A percentile compares a stretch with the other conserved stretches of the same genome.
Conservation (phyloP, 768 basidiomycete genomes). For the Panus rudis region DNA sequence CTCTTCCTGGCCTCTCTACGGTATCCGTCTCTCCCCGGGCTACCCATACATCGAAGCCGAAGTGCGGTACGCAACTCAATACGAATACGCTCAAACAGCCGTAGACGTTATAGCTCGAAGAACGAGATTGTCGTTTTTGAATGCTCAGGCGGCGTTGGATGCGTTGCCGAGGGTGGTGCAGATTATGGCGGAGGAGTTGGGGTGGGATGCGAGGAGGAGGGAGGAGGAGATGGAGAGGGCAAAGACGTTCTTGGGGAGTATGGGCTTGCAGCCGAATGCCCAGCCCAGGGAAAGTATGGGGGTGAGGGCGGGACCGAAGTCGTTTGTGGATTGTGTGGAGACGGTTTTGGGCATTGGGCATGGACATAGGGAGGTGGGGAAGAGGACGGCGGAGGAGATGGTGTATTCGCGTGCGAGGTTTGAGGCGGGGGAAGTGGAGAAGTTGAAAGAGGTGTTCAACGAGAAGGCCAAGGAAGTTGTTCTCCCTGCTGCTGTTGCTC, state of each 20-base stretch:
- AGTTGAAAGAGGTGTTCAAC: constrained; percentile 33
- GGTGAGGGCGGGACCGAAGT: constrained; percentile 1
- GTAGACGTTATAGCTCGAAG: constrained; percentile 90
- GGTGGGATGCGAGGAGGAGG: constrained; percentile 62
- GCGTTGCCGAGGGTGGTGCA: constrained; percentile 84
- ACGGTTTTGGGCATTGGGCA: constrained; percentile 13
- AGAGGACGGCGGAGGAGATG: constrained; percentile 20
- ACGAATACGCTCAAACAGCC: constrained; percentile 92
- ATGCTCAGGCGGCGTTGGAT: constrained; percentile 77
- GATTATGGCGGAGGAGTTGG: constrained; percentile 82
- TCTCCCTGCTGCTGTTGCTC: background rate
- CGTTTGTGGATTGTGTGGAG: constrained; percentile 21
- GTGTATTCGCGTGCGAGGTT: constrained; percentile 47
- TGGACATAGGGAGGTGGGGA: constrained; percentile 7
- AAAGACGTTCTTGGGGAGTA: constrained; percentile 66
- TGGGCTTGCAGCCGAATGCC: constrained; percentile 71
- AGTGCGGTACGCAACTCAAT: constrained; percentile 76
- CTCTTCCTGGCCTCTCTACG: constrained; percentile 80
- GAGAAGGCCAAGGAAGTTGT: background rate
- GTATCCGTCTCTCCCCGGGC: constrained; percentile 56
- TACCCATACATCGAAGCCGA: constrained; percentile 93
- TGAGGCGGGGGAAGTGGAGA: constrained; percentile 42
- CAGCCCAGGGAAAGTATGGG: constrained; percentile 5
- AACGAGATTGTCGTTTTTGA: constrained; percentile 90
- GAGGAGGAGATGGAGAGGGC: constrained; percentile 51